Evolutionary conservation across 2,329 filamentous ascomycete genomes (phyloP).

Genomic region (Paecilomyces sp.): DNA sequence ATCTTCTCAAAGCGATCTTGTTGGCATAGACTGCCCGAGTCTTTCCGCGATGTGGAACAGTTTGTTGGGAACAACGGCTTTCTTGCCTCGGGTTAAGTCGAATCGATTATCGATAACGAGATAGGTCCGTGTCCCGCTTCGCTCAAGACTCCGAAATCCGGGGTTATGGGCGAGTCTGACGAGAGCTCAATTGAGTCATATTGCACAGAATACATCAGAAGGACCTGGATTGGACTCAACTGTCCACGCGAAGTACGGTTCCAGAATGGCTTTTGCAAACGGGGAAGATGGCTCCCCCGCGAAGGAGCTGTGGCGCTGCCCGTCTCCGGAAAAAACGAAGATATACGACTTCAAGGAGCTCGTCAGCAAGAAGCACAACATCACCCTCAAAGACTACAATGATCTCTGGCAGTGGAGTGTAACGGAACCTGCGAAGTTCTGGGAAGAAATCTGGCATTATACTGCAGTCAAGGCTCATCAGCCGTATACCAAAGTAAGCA

Average conservation of each 20-base stretch:
- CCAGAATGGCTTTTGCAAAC: conserved; percentile 3
- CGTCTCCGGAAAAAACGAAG: conserved; percentile 57
- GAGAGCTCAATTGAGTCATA: background rate
- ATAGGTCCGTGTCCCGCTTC: background rate
- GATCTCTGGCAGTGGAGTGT: conserved; percentile 84
- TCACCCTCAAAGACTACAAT: conserved; percentile 60
- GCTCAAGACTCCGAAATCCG: background rate
- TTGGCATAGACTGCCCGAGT: background rate
- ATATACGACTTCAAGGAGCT: conserved; percentile 66
- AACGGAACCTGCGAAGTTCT: conserved; percentile 67
- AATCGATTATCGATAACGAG: background rate
- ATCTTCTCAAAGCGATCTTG: background rate
- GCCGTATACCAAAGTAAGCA: conserved; percentile 40
- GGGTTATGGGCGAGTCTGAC: background rate
- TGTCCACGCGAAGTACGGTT: background rate
- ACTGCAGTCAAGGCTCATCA: conserved; percentile 66
- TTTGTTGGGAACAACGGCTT: background rate
- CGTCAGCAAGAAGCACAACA: conserved; percentile 60
- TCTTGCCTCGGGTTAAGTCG: background rate
- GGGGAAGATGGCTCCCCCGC: background rate
- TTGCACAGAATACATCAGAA: background rate
- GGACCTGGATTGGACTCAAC: background rate
- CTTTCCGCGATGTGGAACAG: background rate
- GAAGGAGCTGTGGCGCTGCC: conserved; percentile 63
- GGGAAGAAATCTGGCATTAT: conserved; percentile 79